Percentiles rank a stretch among this genome's conserved stretches.
Conservation (phyloP, 805 yeast genomes). For the Peterozyma toletana region DNA sequence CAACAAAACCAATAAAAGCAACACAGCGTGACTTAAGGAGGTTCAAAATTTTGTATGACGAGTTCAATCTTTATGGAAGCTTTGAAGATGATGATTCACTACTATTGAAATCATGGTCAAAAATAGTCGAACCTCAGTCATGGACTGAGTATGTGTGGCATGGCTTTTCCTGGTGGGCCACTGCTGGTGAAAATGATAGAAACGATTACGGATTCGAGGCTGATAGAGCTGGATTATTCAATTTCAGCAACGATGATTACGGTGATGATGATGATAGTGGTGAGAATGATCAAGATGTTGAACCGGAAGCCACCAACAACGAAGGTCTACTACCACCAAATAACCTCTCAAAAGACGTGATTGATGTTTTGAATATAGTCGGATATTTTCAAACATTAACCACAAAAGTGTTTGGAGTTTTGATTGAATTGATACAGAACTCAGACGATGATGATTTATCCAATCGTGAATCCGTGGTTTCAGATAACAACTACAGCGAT, state of each 20-base stretch:
- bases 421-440: slow-evolving; percentile 29
- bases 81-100: slow-evolving; percentile 4
- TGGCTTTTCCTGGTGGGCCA: slow-evolving; percentile 83
- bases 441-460: slow-evolving; percentile 5
- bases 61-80: slow-evolving; percentile 10
- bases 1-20: slow-evolving; percentile 12
- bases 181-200: slow-evolving; percentile 59
- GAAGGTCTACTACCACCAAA: not conserved
- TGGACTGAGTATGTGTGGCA: slow-evolving; percentile 58
- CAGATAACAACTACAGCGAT: not conserved
- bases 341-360: slow-evolving; percentile 17
- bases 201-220: slow-evolving; percentile 29
- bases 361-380: slow-evolving; percentile 23
- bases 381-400: slow-evolving; percentile 49
- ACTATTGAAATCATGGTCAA: slow-evolving; percentile 34
- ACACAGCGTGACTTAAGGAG: slow-evolving; percentile 30
- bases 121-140: slow-evolving; percentile 39
- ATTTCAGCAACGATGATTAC: slow-evolving; percentile 13
- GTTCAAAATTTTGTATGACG: slow-evolving; percentile 20
- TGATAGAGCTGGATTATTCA: slow-evolving; percentile 17
- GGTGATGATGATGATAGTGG: not conserved
- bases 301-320: not conserved
- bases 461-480: not conserved
- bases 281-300: not conserved
- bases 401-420: slow-evolving; percentile 29